Conservation (phyloP, 331 rosid genomes). For the Quercus tomentella region DNA sequence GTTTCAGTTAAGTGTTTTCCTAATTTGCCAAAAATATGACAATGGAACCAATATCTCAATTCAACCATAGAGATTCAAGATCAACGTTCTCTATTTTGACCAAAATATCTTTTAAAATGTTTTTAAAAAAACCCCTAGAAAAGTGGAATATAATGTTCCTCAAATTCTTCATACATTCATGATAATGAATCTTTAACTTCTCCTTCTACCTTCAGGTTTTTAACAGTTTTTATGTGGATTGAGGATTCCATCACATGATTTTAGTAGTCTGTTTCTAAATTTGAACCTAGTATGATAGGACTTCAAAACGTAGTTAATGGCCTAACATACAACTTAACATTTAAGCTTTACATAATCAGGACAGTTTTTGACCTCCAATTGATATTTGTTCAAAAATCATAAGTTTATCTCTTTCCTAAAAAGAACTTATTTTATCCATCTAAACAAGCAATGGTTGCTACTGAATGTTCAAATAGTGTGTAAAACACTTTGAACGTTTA, state of each 20-base stretch:
- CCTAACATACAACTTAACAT: neutral
- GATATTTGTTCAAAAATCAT: neutral
- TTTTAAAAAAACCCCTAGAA: neutral
- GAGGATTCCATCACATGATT: neutral
- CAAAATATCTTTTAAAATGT: neutral
- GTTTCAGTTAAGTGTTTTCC: neutral
- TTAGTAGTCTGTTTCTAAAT: neutral
- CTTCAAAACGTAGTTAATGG: neutral
- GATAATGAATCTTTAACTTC: neutral
- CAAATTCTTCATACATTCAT: neutral
- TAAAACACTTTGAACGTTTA: too few relatives aligned
- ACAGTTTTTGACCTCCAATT: neutral
- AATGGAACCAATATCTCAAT: neutral
- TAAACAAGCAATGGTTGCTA: neutral
- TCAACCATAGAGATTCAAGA: neutral
- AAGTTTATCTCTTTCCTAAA: neutral
- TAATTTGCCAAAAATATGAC: neutral
- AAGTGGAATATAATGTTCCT: neutral
- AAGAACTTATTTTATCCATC: neutral
- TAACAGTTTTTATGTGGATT: neutral
- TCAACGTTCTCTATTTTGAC: neutral
- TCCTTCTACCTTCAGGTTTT: neutral
- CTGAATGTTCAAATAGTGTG: too few relatives aligned
- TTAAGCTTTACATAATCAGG: neutral
- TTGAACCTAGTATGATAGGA: neutral